Conservation (phyloP, 345 rosid species). For the Rhizophora apiculata region DNA sequence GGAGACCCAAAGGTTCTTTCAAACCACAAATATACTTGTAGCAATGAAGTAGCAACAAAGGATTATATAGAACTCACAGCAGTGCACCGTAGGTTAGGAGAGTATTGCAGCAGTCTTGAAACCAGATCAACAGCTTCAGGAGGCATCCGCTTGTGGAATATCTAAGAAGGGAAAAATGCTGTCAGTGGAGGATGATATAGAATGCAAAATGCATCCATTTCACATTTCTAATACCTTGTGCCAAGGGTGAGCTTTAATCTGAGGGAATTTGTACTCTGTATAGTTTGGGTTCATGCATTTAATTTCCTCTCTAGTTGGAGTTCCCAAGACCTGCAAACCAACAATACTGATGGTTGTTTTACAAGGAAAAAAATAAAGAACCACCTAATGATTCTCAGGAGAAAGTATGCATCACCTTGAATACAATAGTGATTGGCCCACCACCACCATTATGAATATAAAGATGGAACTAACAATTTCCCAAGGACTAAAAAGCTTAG, state of each 20-base stretch:
- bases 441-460: neutral
- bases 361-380: slow-evolving; percentile 9
- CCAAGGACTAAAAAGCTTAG: neutral
- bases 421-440: neutral
- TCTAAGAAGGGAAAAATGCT: slow-evolving; percentile 36
- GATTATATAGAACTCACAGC: slow-evolving; percentile 55
- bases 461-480: neutral
- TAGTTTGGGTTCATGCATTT: slow-evolving; percentile 99
- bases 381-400: neutral
- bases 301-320: slow-evolving; percentile 98
- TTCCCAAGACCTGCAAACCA: slow-evolving; percentile 72
- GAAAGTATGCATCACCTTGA: neutral
- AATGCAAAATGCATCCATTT: slow-evolving; percentile 1
- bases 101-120: slow-evolving; percentile 92
- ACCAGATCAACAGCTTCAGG: slow-evolving; percentile 97
- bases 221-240: slow-evolving; percentile 62
- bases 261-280: slow-evolving; percentile 94
- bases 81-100: slow-evolving; percentile 80
- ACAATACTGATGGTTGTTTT: neutral
- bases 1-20: too few species aligned
- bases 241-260: slow-evolving; percentile 99
- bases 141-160: slow-evolving; percentile 95
- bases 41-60: too few species aligned
- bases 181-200: neutral
- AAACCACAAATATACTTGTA: too few species aligned